Conservation (phyloP, 768 basidiomycete genomes). For the Imleria badia region DNA sequence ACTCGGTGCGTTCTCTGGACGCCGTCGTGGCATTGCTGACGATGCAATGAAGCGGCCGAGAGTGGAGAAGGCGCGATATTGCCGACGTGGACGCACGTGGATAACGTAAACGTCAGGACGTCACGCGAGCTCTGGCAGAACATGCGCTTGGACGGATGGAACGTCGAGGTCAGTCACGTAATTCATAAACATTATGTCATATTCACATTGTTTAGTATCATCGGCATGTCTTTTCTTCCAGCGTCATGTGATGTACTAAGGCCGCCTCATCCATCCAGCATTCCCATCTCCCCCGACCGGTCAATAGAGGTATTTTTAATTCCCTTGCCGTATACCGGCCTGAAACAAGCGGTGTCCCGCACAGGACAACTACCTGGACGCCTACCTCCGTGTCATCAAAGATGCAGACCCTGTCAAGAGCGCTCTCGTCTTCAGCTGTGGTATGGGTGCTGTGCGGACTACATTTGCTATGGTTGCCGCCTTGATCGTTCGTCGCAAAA, state of each 20-base stretch:
- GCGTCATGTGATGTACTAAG: constrained; percentile 8
- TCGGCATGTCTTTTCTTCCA: constrained; percentile 46
- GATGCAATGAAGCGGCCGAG: constrained; percentile 41
- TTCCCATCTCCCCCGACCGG: constrained; percentile 92
- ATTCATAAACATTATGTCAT: background rate
- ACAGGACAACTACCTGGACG: constrained; percentile 93
- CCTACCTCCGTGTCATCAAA: constrained; percentile 81
- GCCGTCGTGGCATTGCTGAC: constrained; percentile 3
- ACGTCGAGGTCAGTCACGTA: constrained; percentile 62
- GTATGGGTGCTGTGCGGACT: constrained; percentile 94
- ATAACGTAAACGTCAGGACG: constrained; percentile 79
- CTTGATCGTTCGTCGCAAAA: constrained; percentile 77
- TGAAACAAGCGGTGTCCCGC: background rate
- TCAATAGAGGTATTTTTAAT: constrained; percentile 70
- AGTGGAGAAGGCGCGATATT: constrained; percentile 78
- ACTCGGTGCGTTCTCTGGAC: constrained; percentile 50
- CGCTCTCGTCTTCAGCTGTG: constrained; percentile 91
- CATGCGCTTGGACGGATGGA: constrained; percentile 83
- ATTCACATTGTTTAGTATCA: constrained; percentile 55
- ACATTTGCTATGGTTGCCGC: constrained; percentile 99
- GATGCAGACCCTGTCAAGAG: constrained; percentile 76
- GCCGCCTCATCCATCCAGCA: constrained; percentile 43
- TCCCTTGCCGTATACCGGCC: background rate
- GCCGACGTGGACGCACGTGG: constrained; percentile 93
- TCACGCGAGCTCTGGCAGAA: constrained; percentile 82